phyloP scores from a whole-genome alignment of 768 basidiomycete species.

The Boletellus sp. region DNA sequence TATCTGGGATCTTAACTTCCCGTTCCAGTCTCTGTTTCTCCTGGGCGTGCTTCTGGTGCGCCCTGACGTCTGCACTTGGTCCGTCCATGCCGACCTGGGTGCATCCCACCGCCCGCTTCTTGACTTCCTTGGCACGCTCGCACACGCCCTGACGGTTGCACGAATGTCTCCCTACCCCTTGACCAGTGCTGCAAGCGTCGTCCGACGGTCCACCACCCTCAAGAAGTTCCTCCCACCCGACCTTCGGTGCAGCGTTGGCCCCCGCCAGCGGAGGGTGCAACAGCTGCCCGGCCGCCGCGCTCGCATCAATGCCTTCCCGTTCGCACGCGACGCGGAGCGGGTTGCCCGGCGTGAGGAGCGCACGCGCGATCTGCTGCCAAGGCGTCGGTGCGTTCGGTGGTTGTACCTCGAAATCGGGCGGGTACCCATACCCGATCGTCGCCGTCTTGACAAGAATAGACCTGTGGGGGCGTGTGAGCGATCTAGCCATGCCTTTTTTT shows the following conservation, averaged over 20 bases:
- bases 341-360: conserved; percentile 32
- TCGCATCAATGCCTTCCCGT: conserved; percentile 25
- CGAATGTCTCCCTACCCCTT: too few species aligned
- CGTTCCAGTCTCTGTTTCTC: neutral
- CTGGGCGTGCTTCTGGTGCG: neutral
- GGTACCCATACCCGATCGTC: conserved; percentile 43
- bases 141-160: neutral
- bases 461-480: conserved; percentile 25
- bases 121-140: neutral
- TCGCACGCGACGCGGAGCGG: conserved; percentile 25
- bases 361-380: conserved; percentile 41
- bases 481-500: neutral
- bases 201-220: neutral
- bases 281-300: conserved; percentile 13
- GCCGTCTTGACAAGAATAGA: conserved; percentile 52
- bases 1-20: neutral
- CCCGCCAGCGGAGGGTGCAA: conserved; percentile 5
- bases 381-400: conserved; percentile 42
- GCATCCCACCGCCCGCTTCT: neutral
- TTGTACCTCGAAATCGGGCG: conserved; percentile 43
- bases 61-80: conserved; percentile 4
- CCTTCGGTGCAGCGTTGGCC: conserved; percentile 8
- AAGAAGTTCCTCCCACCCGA: conserved; percentile 18
- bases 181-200: too few species aligned
- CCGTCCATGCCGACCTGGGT: neutral